Percentiles rank a stretch among this genome's conserved stretches.
Evolutionary conservation across 257 asterid genomes (phyloP).

Genomic region (Penstemon davidsonii): DNA sequence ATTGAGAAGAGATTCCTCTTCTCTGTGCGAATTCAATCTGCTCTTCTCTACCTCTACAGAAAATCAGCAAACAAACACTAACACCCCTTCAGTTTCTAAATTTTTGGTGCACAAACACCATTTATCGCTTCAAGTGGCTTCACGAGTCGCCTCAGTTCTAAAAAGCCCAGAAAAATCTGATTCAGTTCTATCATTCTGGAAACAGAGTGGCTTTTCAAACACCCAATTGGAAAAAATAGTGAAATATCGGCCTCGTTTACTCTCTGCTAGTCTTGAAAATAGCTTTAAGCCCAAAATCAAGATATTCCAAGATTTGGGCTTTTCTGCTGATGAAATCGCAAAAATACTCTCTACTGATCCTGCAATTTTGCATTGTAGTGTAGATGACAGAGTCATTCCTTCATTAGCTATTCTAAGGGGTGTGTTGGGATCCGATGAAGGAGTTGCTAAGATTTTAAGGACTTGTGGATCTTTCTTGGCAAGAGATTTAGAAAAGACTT

Average conservation of each 20-base stretch:
- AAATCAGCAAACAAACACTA: neutral
- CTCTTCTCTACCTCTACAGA: constrained; percentile 21
- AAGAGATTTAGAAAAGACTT: constrained; percentile 29
- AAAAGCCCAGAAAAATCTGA: constrained; percentile 1
- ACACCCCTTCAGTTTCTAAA: constrained; percentile 14
- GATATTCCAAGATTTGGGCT: constrained; percentile 28
- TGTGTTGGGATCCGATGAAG: too few relatives aligned
- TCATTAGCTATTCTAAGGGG: too few relatives aligned
- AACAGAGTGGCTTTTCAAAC: constrained; percentile 35
- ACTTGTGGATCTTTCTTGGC: constrained; percentile 18
- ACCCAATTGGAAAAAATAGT: constrained; percentile 36
- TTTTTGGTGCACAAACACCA: constrained; percentile 24
- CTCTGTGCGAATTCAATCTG: constrained; percentile 2
- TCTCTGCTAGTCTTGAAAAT: constrained; percentile 26
- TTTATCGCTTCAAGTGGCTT: constrained; percentile 33
- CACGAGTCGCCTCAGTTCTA: constrained; percentile 24
- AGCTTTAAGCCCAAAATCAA: constrained; percentile 41
- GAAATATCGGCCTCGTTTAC: constrained; percentile 22
- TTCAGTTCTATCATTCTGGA: constrained; percentile 25
- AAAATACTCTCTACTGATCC: too few relatives aligned
- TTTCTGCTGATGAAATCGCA: too few relatives aligned
- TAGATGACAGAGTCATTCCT: too few relatives aligned
- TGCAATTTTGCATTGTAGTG: too few relatives aligned
- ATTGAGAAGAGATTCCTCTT: neutral
- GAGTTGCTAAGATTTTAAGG: constrained; percentile 30